A percentile compares a stretch with the other conserved stretches of the same genome.
phyloP scores from a whole-genome alignment of 2,329 filamentous ascomycete genomes.

The Colletotrichum brevisporum region DNA sequence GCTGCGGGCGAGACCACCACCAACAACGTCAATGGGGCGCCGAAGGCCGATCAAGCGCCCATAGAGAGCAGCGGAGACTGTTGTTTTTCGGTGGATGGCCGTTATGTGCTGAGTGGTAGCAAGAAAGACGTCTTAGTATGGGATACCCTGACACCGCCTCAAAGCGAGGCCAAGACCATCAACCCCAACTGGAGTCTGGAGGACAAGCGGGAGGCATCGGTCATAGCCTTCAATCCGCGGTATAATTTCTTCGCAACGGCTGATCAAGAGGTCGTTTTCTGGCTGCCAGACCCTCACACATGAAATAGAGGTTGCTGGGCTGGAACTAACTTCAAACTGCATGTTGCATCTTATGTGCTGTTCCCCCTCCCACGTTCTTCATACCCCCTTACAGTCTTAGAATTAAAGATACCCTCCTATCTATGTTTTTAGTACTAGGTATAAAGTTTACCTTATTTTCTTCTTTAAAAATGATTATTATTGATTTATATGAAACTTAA shows the following conservation, averaged over 20 bases:
- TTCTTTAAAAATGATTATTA: too few species aligned
- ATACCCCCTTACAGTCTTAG: conserved; percentile 26
- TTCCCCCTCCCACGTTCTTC: too few species aligned
- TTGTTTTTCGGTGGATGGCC: conserved; percentile 90
- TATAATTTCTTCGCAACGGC: conserved; percentile 94
- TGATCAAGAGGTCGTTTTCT: conserved; percentile 86
- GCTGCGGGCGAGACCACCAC: conserved; percentile 65
- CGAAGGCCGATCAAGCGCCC: conserved; percentile 59
- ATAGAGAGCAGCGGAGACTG: conserved; percentile 80
- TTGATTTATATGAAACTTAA: too few species aligned
- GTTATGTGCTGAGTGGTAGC: conserved; percentile 87
- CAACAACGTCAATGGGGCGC: conserved; percentile 51
- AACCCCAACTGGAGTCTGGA: conserved; percentile 75
- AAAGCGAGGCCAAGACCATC: conserved; percentile 69
- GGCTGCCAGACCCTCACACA: conserved; percentile 78
- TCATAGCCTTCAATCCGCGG: conserved; percentile 90
- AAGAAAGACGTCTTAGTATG: conserved; percentile 85
- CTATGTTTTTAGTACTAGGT: neutral
- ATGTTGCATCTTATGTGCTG: too few species aligned
- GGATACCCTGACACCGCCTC: conserved; percentile 77
- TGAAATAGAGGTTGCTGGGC: conserved; percentile 46
- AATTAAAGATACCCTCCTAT: conserved; percentile 36
- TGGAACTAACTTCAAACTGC: neutral
- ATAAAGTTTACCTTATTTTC: neutral
- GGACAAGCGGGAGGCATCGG: conserved; percentile 77